These are phyloP conservation scores for Zea luxurians DNA, from an alignment of 176 grass and related monocot genomes.

Conservation along the genomic window DNA sequence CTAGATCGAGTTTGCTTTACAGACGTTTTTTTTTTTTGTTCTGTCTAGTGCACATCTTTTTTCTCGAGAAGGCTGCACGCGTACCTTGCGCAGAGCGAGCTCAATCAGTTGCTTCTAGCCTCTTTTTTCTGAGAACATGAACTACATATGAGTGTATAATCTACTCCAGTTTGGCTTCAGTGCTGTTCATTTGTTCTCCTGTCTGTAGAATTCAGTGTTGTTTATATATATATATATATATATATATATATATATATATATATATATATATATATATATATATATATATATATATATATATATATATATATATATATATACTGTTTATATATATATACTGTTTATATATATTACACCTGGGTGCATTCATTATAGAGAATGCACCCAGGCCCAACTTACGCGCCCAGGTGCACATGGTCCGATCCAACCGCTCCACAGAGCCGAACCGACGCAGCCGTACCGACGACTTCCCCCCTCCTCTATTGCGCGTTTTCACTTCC, in stretches of 20 bases:
- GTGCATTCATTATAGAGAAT: too few relatives aligned
- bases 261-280: conserved; percentile 9
- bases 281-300: conserved; percentile 2
- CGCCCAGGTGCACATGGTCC: too few relatives aligned
- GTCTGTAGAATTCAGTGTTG: not conserved
- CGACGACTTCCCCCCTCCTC: too few relatives aligned
- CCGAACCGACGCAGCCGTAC: too few relatives aligned
- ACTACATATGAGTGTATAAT: not conserved
- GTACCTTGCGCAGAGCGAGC: too few relatives aligned
- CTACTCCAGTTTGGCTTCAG: not conserved
- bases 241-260: conserved; percentile 12
- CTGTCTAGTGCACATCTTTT: not conserved
- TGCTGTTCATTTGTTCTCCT: not conserved
- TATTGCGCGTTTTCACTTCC: too few relatives aligned
- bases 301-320: conserved; percentile 11
- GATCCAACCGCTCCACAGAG: too few relatives aligned
- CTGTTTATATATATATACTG: too few relatives aligned
- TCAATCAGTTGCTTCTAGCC: too few relatives aligned
- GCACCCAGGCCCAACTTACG: too few relatives aligned
- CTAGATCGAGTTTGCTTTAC: not conserved
- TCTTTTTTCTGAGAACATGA: not conserved
- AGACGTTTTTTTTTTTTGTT: not conserved
- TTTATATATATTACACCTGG: too few relatives aligned
- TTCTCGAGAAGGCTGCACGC: not conserved
- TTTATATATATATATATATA: not conserved